A percentile compares a stretch with the other conserved stretches of the same genome.
Conservation (phyloP, 805 yeast species). For the Sungouiella thailandica region DNA sequence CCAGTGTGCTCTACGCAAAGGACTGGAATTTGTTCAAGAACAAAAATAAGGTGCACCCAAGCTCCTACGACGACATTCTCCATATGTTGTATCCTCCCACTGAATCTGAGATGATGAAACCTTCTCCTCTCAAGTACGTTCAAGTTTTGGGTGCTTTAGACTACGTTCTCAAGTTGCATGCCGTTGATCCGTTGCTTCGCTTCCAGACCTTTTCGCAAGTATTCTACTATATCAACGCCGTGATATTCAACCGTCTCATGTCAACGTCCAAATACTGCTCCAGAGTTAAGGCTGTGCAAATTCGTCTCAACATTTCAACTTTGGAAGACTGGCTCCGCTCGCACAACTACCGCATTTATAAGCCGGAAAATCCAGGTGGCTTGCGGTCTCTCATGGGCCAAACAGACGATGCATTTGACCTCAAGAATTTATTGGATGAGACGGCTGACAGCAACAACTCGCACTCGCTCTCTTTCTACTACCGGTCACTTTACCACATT, state of each 20-base stretch:
- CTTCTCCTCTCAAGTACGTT: conserved; percentile 81
- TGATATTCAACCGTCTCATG: conserved; percentile 68
- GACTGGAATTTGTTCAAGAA: conserved; percentile 52
- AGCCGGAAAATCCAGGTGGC: conserved; percentile 30
- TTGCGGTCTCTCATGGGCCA: conserved; percentile 16
- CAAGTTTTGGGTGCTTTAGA: conserved; percentile 86
- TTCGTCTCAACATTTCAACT: conserved; percentile 77
- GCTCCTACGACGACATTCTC: conserved; percentile 67
- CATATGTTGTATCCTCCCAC: conserved; percentile 83
- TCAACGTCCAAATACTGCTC: conserved; percentile 66
- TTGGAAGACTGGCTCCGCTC: conserved; percentile 91
- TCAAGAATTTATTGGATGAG: conserved; percentile 23
- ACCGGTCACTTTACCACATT: conserved; percentile 58
- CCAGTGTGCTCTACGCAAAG: conserved; percentile 69
- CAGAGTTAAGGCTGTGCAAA: conserved; percentile 83
- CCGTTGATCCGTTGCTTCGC: conserved; percentile 71
- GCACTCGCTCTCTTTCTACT: conserved; percentile 51
- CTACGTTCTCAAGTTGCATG: conserved; percentile 77
- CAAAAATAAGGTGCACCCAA: conserved; percentile 36
- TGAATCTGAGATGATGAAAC: conserved; percentile 70
- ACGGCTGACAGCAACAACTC: conserved; percentile 30
- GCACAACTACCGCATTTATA: conserved; percentile 46
- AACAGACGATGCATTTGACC: conserved; percentile 2
- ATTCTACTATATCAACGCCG: conserved; percentile 69
- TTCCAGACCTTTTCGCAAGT: conserved; percentile 76